A percentile compares a stretch with the other conserved stretches of the same genome.
These are phyloP conservation scores for Teratosphaeriaceae sp. DNA, from an alignment of 2,329 filamentous ascomycete genomes.

Conservation along the genomic window DNA sequence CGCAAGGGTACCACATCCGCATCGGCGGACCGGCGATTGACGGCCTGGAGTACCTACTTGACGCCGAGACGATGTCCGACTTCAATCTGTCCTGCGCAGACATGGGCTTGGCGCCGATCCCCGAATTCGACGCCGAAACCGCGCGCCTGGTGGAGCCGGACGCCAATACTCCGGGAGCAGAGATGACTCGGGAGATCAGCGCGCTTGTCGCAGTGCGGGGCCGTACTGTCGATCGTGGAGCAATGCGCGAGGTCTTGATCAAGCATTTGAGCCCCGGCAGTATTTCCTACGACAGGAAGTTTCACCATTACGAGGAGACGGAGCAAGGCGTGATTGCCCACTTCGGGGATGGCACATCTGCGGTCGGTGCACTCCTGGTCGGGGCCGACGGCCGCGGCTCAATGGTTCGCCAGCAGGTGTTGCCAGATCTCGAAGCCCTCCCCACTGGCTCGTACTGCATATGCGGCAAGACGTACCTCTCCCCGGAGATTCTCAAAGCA, in stretches of 20 bases:
- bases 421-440: slow-evolving; percentile 14
- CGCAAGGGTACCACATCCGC: slow-evolving; percentile 18
- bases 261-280: slow-evolving; percentile 10
- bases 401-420: slow-evolving; percentile 14
- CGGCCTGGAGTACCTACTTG: slow-evolving; percentile 10
- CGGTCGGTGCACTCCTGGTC: slow-evolving; percentile 13
- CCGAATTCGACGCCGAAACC: slow-evolving; percentile 11
- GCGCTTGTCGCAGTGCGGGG: too few relatives aligned
- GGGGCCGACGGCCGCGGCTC: slow-evolving; percentile 21
- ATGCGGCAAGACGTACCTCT: slow-evolving; percentile 21
- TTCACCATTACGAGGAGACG: slow-evolving; percentile 9
- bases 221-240: slow-evolving; percentile 14
- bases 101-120: slow-evolving; percentile 1
- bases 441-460: slow-evolving; percentile 17
- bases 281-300: slow-evolving; percentile 14
- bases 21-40: slow-evolving; percentile 11
- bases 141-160: slow-evolving; percentile 1
- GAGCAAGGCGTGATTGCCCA: slow-evolving; percentile 8
- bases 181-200: too few relatives aligned
- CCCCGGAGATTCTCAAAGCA: slow-evolving; percentile 9
- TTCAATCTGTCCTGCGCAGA: slow-evolving; percentile 10
- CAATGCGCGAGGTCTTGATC: slow-evolving; percentile 14
- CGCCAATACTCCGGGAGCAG: not conserved
- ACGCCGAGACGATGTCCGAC: not conserved
- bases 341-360: slow-evolving; percentile 14